Conservation (phyloP, 2,329 filamentous ascomycete genomes). For the Talaromyces sp. region DNA sequence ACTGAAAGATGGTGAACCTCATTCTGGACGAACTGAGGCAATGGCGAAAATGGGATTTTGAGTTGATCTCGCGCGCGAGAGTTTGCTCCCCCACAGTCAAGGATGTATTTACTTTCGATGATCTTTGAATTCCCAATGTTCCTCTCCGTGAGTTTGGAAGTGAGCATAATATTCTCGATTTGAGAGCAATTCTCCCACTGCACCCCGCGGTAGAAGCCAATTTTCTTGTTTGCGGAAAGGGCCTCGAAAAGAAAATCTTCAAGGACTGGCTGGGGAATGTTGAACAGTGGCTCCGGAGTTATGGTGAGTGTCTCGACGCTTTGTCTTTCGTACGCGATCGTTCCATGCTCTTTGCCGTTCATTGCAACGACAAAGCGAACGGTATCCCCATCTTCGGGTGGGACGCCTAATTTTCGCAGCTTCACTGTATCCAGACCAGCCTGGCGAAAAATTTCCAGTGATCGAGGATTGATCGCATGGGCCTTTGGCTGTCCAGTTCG, state of each 20-base stretch:
- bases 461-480: conserved; percentile 27
- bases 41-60: background rate
- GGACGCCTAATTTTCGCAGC: conserved; percentile 33
- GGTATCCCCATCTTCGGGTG: conserved; percentile 37
- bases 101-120: background rate
- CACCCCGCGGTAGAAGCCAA: background rate
- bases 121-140: background rate
- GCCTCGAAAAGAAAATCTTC: background rate
- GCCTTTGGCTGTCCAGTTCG: conserved; percentile 26
- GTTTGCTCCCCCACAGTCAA: background rate
- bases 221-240: background rate
- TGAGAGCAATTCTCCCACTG: background rate
- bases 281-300: conserved; percentile 36
- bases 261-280: conserved; percentile 17
- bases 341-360: conserved; percentile 36
- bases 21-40: background rate
- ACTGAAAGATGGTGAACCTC: background rate
- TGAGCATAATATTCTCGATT: too few species aligned
- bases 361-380: conserved; percentile 43
- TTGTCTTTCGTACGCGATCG: conserved; percentile 33
- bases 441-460: conserved; percentile 27
- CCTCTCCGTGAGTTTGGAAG: too few species aligned
- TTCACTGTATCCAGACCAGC: conserved; percentile 18
- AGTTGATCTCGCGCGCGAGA: background rate
- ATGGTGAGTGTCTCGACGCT: conserved; percentile 31